Evolutionary conservation across 495 filamentous ascomycete species (phyloP).

Genomic region (Astrocystis sublimbata): DNA sequence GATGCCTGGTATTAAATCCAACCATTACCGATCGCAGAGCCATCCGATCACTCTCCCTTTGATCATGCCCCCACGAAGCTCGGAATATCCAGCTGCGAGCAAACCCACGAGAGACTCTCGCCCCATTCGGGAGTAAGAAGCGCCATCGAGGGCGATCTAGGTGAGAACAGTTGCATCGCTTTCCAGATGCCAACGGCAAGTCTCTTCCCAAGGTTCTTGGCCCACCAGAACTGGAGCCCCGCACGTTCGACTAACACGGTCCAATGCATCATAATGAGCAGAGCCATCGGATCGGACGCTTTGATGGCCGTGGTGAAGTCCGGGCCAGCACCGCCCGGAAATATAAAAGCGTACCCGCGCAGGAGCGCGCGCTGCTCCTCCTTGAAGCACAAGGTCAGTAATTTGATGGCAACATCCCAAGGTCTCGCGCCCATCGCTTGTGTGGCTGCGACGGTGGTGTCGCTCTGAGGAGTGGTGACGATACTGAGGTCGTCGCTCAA

Average conservation of each 20-base stretch:
- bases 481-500: conserved; percentile 12
- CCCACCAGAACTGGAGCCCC: conserved; percentile 21
- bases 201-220: conserved; percentile 5
- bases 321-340: conserved; percentile 26
- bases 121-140: conserved; percentile 12
- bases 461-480: conserved; percentile 6
- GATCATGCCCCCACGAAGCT: not conserved
- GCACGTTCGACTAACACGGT: conserved; percentile 26
- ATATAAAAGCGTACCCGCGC: conserved; percentile 28
- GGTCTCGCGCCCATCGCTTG: conserved; percentile 5
- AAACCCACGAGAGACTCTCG: conserved; percentile 17
- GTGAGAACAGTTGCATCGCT: conserved; percentile 12
- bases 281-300: conserved; percentile 32
- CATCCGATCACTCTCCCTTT: not conserved
- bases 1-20: not conserved
- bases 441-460: not conserved
- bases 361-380: conserved; percentile 30
- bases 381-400: conserved; percentile 27
- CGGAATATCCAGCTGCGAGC: conserved; percentile 6
- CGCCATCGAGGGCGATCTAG: not conserved
- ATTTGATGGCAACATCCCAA: conserved; percentile 22
- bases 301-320: conserved; percentile 31
- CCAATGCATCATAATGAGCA: conserved; percentile 39
- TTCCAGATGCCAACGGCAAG: conserved; percentile 13
- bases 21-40: not conserved